Conservation (phyloP, 2,329 filamentous ascomycete genomes). For the Trichoderma arundinaceum region DNA sequence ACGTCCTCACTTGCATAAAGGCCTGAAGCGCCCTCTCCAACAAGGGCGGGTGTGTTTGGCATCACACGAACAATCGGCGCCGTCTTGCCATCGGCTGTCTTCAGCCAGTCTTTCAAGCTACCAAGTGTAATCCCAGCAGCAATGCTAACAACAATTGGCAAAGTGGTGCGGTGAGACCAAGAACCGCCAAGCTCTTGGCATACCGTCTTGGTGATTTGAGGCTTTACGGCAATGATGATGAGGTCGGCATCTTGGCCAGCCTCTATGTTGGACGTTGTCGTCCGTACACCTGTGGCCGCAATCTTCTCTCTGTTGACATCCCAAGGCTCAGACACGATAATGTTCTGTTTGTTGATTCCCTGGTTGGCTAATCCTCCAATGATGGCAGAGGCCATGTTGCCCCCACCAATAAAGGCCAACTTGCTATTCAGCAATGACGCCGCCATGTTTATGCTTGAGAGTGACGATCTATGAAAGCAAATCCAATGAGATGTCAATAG, state of each 20-base stretch:
- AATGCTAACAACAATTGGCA: constrained; percentile 56
- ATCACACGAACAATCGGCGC: constrained; percentile 58
- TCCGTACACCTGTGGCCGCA: constrained; percentile 51
- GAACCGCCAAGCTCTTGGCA: constrained; percentile 54
- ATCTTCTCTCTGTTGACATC: constrained; percentile 59
- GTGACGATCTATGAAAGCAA: not conserved
- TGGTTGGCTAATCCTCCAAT: constrained; percentile 55
- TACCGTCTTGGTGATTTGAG: constrained; percentile 54
- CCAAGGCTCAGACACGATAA: constrained; percentile 58
- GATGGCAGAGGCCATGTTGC: constrained; percentile 60
- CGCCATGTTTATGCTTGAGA: constrained; percentile 35
- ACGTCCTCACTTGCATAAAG: constrained; percentile 53
- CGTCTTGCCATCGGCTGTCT: constrained; percentile 44
- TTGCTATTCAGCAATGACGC: constrained; percentile 42
- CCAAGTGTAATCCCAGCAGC: constrained; percentile 55
- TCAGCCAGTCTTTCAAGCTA: constrained; percentile 52
- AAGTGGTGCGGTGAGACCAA: constrained; percentile 42
- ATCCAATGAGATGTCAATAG: not conserved
- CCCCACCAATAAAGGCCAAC: constrained; percentile 51
- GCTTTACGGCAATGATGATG: constrained; percentile 58
- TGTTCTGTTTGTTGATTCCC: constrained; percentile 51
- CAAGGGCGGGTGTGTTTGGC: constrained; percentile 58
- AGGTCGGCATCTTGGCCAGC: constrained; percentile 52
- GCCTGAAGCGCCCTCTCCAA: constrained; percentile 57
- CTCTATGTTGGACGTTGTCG: constrained; percentile 54